Percentiles rank a stretch among this genome's conserved stretches.
phyloP scores from a whole-genome alignment of 2,329 filamentous ascomycete species.

The Cladosporium sp. region DNA sequence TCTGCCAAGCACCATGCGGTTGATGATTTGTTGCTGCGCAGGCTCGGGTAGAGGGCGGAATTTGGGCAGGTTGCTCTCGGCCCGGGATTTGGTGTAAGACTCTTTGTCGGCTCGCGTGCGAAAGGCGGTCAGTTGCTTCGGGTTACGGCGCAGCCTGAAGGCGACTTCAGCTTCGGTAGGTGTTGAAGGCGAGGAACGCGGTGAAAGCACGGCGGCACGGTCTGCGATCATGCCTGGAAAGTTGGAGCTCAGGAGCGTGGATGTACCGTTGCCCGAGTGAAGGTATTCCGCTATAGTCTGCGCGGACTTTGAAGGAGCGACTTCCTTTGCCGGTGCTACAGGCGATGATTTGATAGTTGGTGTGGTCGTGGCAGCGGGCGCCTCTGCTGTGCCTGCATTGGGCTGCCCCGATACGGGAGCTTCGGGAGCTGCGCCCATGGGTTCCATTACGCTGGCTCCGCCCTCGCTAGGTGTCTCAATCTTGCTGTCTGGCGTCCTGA shows the following conservation, averaged over 20 bases:
- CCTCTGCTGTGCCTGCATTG: conserved; percentile 10
- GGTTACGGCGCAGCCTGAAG: conserved; percentile 22
- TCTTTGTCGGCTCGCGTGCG: conserved; percentile 22
- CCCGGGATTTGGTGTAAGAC: conserved; percentile 22
- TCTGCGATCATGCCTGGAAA: conserved; percentile 31
- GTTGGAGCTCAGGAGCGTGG: conserved; percentile 31
- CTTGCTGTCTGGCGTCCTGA: conserved; percentile 15
- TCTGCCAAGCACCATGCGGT: conserved; percentile 29
- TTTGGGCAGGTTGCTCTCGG: conserved; percentile 24
- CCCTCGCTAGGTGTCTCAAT: conserved; percentile 21
- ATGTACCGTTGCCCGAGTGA: conserved; percentile 24
- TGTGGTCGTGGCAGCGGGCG: not conserved
- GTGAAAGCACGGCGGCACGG: conserved; percentile 25
- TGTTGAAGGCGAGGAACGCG: not conserved
- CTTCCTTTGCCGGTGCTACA: not conserved
- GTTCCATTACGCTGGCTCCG: conserved; percentile 19
- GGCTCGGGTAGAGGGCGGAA: conserved; percentile 11
- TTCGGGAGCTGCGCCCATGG: not conserved
- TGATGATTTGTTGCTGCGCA: conserved; percentile 23
- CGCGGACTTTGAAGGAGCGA: not conserved
- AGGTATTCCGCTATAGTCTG: conserved; percentile 13
- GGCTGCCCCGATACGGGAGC: not conserved
- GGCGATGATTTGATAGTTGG: not conserved
- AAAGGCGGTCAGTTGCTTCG: conserved; percentile 26
- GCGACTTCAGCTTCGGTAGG: conserved; percentile 22